Base-by-base conservation (phyloP, 179 eudicot species). In the Monotropa hypopitys region DNA sequence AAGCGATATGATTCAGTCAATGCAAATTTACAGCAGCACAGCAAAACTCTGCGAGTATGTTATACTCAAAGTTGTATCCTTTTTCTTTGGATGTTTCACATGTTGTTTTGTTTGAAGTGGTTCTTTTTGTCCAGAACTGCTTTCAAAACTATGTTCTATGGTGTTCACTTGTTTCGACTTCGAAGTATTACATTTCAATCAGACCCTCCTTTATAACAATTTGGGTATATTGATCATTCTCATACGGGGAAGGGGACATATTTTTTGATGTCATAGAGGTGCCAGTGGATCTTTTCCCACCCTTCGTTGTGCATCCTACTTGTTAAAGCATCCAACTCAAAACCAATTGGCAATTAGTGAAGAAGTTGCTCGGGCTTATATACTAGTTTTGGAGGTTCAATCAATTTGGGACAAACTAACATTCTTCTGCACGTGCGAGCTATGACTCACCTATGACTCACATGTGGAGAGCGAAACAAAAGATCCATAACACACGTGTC, bases 1-100 rank as follows among this genome's bases (percentile, higher is more conserved):
- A 67, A 85, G 85, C 59, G 99, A 95, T 35, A 78, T 88, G 78
- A 80, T 79, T 76, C 91, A 87, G 79, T 87, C 97, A 21, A 88
- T 81, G 87, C 85, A 87, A 74, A 87, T 95, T 40, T 95, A 91
- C 79, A 90, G 92, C 68, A 88, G 88, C 81, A 93, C 97, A 45
- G 97, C 97, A 77, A 91, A 90, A 82, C 94, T 92, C 74, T 94
- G 96, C 88, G 95, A 85, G 98, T 95, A 85, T 87, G 99, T 88
- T 47, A 46, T 66, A 63, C 63, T 81, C 40, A 54, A 56, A 73
- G 33, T 32, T 68, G 50, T 78, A 20, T 28, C 15, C 74, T 68
- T 51, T 33, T n/a, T 73, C 43, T 18, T 50, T 3, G 8, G 56
- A 33, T 7, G 15, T 77, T 9, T 38, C 74, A 9, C 53, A 16